A percentile compares a stretch with the other conserved stretches of the same genome.
These are phyloP conservation scores for Croton laevigatus DNA, from an alignment of 441 rosid genomes.

Conservation along the genomic window DNA sequence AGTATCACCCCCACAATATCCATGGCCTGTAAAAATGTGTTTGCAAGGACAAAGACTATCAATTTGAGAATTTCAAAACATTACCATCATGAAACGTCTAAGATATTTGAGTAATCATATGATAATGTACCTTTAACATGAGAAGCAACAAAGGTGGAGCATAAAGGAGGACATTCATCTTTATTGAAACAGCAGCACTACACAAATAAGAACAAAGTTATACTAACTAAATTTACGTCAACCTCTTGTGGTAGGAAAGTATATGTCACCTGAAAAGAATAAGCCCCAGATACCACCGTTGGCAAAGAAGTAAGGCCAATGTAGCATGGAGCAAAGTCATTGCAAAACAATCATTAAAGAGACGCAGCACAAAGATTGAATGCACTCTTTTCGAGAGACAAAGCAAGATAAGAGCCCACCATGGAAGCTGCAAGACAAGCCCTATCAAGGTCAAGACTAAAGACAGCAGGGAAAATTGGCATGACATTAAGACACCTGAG, in stretches of 20 bases:
- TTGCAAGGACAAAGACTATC: constrained; percentile 21
- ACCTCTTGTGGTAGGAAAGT: constrained; percentile 11
- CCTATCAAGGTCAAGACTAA: constrained; percentile 2
- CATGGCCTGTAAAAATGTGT: constrained; percentile 54
- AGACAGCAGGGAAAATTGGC: neutral
- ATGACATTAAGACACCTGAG: neutral
- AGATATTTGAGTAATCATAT: constrained; percentile 13
- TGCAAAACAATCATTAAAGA: constrained; percentile 90
- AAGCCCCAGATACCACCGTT: constrained; percentile 82
- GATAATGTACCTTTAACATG: constrained; percentile 61
- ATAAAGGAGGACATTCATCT: constrained; percentile 91
- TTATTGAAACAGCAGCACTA: constrained; percentile 81
- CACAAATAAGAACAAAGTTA: constrained; percentile 18
- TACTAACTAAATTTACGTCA: constrained; percentile 18
- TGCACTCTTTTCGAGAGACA: constrained; percentile 91
- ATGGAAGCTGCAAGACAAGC: constrained; percentile 63
- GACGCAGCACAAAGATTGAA: constrained; percentile 92
- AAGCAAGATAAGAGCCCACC: constrained; percentile 85
- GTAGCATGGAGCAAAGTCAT: constrained; percentile 81
- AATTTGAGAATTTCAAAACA: constrained; percentile 15
- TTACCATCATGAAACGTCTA: constrained; percentile 11
- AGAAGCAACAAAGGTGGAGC: constrained; percentile 84
- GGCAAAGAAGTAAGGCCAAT: constrained; percentile 58
- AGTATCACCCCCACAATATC: constrained; percentile 57
- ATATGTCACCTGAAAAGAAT: constrained; percentile 66